These are phyloP conservation scores for Colletotrichum shisoi DNA, from an alignment of 2,329 filamentous ascomycete species.

Conservation along the genomic window DNA sequence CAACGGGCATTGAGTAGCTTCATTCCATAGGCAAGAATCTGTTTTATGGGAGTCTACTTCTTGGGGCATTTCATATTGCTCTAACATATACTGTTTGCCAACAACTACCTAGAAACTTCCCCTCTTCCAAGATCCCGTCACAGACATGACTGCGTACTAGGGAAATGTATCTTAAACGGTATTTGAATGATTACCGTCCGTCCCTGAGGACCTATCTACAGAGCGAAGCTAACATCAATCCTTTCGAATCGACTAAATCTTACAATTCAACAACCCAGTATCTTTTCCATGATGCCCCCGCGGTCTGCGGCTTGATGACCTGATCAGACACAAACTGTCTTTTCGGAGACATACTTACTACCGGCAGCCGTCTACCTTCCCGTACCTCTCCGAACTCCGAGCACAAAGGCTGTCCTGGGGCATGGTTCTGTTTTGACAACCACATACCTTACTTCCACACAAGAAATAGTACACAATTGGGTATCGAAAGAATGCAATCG, in stretches of 20 bases:
- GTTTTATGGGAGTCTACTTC: background rate
- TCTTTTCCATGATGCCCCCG: conserved; percentile 15
- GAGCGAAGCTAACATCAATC: background rate
- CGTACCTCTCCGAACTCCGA: conserved; percentile 17
- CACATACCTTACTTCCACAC: conserved; percentile 13
- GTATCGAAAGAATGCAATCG: conserved; percentile 33
- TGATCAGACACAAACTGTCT: conserved; percentile 15
- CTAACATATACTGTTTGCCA: too few species aligned
- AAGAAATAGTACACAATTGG: conserved; percentile 36
- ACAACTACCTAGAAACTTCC: background rate
- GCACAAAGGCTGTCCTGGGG: conserved; percentile 4
- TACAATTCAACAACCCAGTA: conserved; percentile 6
- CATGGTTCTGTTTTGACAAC: conserved; percentile 1
- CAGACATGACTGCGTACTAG: background rate
- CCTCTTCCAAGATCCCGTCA: background rate
- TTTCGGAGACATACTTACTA: background rate
- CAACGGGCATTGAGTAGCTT: too few species aligned
- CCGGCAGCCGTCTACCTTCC: conserved; percentile 5
- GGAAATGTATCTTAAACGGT: background rate
- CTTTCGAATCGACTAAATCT: conserved; percentile 7
- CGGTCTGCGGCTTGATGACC: conserved; percentile 1
- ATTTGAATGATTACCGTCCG: conserved; percentile 10
- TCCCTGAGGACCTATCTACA: conserved; percentile 23
- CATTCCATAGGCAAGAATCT: background rate
- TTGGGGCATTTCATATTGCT: background rate